A percentile compares a stretch with the other conserved stretches of the same genome.
Conservation (phyloP, 768 basidiomycete genomes). For the Cystobasidium ongulense region DNA sequence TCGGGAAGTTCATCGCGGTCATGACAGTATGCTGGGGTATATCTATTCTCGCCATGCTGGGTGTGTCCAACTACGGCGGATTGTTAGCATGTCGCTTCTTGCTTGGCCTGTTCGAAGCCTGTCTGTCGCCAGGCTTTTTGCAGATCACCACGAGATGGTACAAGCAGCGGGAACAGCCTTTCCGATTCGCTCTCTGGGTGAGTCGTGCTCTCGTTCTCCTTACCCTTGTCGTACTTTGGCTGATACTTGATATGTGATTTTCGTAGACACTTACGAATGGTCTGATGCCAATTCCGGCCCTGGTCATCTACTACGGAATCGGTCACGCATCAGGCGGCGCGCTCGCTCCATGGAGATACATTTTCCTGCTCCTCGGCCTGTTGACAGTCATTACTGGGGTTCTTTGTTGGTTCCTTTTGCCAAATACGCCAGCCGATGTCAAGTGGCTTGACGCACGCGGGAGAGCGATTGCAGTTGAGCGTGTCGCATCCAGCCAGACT, state of each 20-base stretch:
- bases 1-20: background rate
- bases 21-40: conserved; percentile 30
- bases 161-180: conserved; percentile 3
- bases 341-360: conserved; percentile 28
- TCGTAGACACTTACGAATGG: conserved; percentile 8
- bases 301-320: conserved; percentile 27
- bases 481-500: conserved; percentile 28
- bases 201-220: background rate
- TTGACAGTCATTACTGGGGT: conserved; percentile 32
- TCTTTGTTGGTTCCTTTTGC: conserved; percentile 20
- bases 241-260: background rate
- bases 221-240: background rate
- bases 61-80: conserved; percentile 17
- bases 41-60: conserved; percentile 31
- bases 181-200: conserved; percentile 2
- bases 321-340: conserved; percentile 32
- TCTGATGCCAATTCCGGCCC: conserved; percentile 7
- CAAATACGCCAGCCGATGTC: conserved; percentile 38
- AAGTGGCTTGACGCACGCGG: conserved; percentile 45
- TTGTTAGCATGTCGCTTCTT: conserved; percentile 32
- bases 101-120: background rate
- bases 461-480: conserved; percentile 45
- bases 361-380: conserved; percentile 35
- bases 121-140: background rate
- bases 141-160: background rate